phyloP scores from a whole-genome alignment of 2,329 filamentous ascomycete species.

The Geosmithia putterillii region DNA sequence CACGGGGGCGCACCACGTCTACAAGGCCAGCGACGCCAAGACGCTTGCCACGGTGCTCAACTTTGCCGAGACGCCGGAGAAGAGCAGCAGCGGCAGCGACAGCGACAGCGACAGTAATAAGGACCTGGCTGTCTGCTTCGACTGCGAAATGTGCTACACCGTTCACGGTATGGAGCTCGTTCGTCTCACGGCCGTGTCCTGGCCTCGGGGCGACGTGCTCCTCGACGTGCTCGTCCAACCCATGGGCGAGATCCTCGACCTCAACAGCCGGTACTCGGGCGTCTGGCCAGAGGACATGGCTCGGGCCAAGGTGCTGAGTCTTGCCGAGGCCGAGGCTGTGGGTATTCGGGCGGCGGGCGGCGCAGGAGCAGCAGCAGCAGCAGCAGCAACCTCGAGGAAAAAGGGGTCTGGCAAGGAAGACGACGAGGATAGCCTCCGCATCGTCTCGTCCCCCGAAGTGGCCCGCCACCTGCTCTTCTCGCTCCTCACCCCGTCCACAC shows the following conservation, averaged over 20 bases:
- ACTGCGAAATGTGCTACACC: conserved; percentile 98
- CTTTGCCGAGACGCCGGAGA: conserved; percentile 66
- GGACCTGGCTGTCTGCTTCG: conserved; percentile 76
- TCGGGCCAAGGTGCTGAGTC: conserved; percentile 47
- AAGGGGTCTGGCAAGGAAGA: conserved; percentile 12
- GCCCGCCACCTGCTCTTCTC: conserved; percentile 71
- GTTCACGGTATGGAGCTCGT: conserved; percentile 79
- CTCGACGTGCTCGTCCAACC: conserved; percentile 80
- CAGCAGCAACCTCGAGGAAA: neutral
- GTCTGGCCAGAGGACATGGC: conserved; percentile 68
- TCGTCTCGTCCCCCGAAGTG: conserved; percentile 61
- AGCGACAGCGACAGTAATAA: no score
- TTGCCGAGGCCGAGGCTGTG: conserved; percentile 9
- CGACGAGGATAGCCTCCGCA: conserved; percentile 19
- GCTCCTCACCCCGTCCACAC: conserved; percentile 62
- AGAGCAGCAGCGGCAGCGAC: conserved; percentile 33
- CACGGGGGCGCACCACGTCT: conserved; percentile 64
- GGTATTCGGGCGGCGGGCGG: conserved; percentile 4
- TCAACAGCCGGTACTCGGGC: conserved; percentile 88
- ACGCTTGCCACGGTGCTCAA: conserved; percentile 68
- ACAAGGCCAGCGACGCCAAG: conserved; percentile 67
- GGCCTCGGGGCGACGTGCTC: conserved; percentile 64
- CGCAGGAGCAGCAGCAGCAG: neutral
- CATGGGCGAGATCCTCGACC: conserved; percentile 70
- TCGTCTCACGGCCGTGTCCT: conserved; percentile 76